Base-by-base conservation (phyloP, 495 filamentous ascomycete species). In the Achaetomiella virescens region DNA sequence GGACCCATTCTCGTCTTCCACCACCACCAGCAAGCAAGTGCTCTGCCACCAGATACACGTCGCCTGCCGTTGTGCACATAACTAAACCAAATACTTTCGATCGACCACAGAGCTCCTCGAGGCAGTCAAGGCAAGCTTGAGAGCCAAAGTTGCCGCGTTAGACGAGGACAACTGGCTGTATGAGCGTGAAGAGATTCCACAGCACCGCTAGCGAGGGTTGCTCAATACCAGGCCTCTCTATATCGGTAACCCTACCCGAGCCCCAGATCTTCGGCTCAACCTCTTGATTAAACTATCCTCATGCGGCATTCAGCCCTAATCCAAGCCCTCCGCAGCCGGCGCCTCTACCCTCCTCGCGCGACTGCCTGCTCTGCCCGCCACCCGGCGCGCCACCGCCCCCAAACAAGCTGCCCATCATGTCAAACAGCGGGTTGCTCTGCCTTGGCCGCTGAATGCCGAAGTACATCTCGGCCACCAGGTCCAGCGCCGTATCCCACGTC, bases 361-460 rank as follows among this genome's bases (percentile, higher is more conserved):
- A 66, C 47, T 73, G 73, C 36, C 73, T 72, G 45, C 65, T 66
- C 27, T 67, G 63, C 35, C 73, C 64, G 66, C 70, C 71, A 60
- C 78, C 64, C 58, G 69, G 66, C 11, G 59, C 60, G 22, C 74
- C 80, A 7, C 81, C 83, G 48, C 90, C 90, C 7, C 90, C 90
- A 67, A 97, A 84, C 80, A 99, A 83, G 58, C 82, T 88, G 3
- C 91, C 88, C 91, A 97, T 95, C 90, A 99, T 97, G 63, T 97
- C 95, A 63, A 97, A 79, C 61, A 97, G 68, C 8, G 90, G 91
- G 66, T 96, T 97, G 40, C 84, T 84, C 72, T 92, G 88, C 47
- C 85, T 78, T 27, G 89, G 91, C 58, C 91, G 83, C 77, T 86
- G 86, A 65, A 99, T 96, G n/a, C 81, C 84, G 69, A 97, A 99